A percentile compares a stretch with the other conserved stretches of the same genome.
Evolutionary conservation across 2,329 filamentous ascomycete species (phyloP).

Genomic region (Talaromyces pinophilus): DNA sequence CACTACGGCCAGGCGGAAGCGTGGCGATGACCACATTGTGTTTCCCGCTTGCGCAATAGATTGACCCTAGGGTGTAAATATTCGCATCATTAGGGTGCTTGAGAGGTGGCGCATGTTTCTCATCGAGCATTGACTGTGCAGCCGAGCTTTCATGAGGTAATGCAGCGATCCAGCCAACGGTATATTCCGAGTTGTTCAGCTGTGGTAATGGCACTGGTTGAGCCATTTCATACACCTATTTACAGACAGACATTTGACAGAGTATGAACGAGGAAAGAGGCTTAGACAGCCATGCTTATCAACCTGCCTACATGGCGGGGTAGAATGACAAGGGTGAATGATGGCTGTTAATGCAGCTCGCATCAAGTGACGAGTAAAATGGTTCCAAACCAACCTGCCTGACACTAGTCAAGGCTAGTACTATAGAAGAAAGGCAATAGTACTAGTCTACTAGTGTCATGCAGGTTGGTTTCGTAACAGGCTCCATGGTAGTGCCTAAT

Average conservation of each 20-base stretch:
- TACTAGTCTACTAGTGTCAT: no score
- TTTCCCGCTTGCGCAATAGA: slow-evolving; percentile 1
- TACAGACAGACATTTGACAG: slow-evolving; percentile 1
- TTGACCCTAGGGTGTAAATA: background rate
- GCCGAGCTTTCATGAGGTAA: background rate
- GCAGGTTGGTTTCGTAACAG: no score
- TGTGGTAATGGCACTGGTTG: slow-evolving; percentile 1
- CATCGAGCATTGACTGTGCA: slow-evolving; percentile 9
- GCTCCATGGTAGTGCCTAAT: no score
- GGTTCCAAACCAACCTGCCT: no score
- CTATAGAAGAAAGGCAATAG: no score
- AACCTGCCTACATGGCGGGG: slow-evolving; percentile 5
- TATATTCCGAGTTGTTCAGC: slow-evolving; percentile 7
- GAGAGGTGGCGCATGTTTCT: background rate
- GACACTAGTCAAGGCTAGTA: no score
- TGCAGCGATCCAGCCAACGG: background rate
- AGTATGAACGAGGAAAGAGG: background rate
- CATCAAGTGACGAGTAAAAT: background rate
- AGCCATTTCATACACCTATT: slow-evolving; percentile 1
- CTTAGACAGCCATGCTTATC: background rate
- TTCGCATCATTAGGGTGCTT: slow-evolving; percentile 4
- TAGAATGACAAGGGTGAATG: slow-evolving; percentile 1
- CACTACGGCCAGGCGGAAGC: background rate
- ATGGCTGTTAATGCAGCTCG: background rate
- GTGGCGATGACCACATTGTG: slow-evolving; percentile 1